A percentile compares a stretch with the other conserved stretches of the same genome.
These are phyloP conservation scores for Gossypium longicalyx DNA, from an alignment of 345 rosid species.

Conservation along the genomic window DNA sequence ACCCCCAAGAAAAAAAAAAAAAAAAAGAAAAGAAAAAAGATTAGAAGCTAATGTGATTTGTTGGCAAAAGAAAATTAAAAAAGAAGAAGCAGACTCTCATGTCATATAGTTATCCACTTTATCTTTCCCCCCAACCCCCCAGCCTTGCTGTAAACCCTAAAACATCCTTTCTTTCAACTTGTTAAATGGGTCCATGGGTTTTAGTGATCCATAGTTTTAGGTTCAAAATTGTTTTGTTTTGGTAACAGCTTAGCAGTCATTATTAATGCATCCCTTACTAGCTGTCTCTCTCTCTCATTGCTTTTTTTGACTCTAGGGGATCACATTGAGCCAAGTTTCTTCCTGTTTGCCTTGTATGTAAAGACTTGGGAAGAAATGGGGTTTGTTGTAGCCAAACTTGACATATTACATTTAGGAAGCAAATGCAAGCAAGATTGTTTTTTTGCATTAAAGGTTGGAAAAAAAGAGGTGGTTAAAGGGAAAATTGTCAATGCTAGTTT, in stretches of 20 bases:
- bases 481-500: slow-evolving; percentile 10
- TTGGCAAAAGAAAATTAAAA: background rate
- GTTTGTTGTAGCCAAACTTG: background rate
- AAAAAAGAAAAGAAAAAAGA: background rate
- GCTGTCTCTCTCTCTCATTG: background rate
- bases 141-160: slow-evolving; percentile 5
- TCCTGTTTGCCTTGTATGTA: background rate
- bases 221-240: background rate
- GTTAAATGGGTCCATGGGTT: slow-evolving; percentile 6
- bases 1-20: too few species aligned
- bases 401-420: background rate
- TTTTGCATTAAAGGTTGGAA: background rate
- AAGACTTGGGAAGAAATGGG: background rate
- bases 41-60: background rate
- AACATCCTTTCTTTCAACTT: background rate
- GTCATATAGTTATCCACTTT: background rate
- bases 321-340: background rate
- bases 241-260: background rate
- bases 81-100: background rate
- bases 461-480: background rate
- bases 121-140: background rate
- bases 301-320: background rate
- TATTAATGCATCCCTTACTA: background rate
- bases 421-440: background rate
- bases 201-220: background rate